Conservation (phyloP, 163 green algal species). For the Trebouxiophyceae sp. region DNA sequence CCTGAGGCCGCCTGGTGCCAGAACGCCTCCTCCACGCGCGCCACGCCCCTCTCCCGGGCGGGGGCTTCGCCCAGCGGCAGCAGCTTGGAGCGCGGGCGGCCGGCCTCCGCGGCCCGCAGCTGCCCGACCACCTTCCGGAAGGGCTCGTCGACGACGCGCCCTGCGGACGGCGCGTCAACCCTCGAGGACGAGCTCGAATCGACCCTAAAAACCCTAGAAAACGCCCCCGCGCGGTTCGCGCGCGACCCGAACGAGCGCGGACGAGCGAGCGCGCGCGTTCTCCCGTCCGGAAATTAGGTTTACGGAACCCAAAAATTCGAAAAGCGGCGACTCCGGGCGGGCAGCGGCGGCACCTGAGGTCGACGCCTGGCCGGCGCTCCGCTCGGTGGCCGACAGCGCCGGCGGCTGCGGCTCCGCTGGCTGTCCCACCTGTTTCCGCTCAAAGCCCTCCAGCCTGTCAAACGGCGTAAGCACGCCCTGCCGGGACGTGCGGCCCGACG, state of each 20-base stretch:
- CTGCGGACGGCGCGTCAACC: too few relatives aligned
- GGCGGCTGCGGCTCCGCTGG: neutral
- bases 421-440: constrained; percentile 24
- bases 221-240: too few relatives aligned
- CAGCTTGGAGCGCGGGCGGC: constrained; percentile 30
- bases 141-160: constrained; percentile 2
- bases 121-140: constrained; percentile 31
- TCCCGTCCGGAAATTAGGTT: too few relatives aligned
- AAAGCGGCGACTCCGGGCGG: too few relatives aligned
- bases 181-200: too few relatives aligned
- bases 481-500: neutral
- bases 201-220: too few relatives aligned
- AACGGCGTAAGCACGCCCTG: constrained; percentile 87
- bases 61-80: constrained; percentile 48
- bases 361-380: neutral
- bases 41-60: constrained; percentile 15
- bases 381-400: neutral
- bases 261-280: too few relatives aligned
- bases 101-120: constrained; percentile 13
- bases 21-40: constrained; percentile 36
- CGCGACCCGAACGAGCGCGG: too few relatives aligned
- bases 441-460: constrained; percentile 72
- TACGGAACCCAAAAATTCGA: too few relatives aligned
- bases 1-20: constrained; percentile 27
- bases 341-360: too few relatives aligned